Percentiles rank a stretch among this genome's conserved stretches.
Evolutionary conservation across 2,329 filamentous ascomycete genomes (phyloP).

Genomic region (Monilinia fructicola): DNA sequence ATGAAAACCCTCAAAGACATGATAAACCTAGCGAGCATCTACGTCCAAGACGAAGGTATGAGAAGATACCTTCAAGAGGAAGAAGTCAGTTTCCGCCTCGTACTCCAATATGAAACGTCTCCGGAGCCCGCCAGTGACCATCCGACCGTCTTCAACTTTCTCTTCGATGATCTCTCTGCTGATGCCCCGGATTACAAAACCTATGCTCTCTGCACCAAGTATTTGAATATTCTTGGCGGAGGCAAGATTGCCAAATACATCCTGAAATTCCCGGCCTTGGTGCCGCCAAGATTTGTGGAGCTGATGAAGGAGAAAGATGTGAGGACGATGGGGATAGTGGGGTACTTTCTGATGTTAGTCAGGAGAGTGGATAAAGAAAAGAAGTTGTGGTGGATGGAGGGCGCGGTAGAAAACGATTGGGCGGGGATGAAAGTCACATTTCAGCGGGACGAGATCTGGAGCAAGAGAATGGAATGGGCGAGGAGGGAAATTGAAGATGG

Average conservation of each 20-base stretch:
- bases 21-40: not conserved
- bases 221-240: not conserved
- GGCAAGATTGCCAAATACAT: not conserved
- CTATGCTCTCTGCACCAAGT: not conserved
- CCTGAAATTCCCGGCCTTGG: slow-evolving; percentile 8
- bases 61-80: slow-evolving; percentile 4
- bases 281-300: not conserved
- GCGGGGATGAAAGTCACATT: not conserved
- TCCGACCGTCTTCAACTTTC: slow-evolving; percentile 5
- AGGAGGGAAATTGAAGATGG: slow-evolving; percentile 11
- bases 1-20: slow-evolving; percentile 9
- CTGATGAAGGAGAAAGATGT: slow-evolving; percentile 9
- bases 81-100: not conserved
- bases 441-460: slow-evolving; percentile 1
- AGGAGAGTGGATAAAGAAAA: not conserved
- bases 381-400: slow-evolving; percentile 15
- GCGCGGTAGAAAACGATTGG: slow-evolving; percentile 6
- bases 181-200: not conserved
- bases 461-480: slow-evolving; percentile 8
- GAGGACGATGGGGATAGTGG: slow-evolving; percentile 3
- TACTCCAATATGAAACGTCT: not conserved
- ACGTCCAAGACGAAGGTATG: not conserved
- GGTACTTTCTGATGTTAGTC: slow-evolving; percentile 20
- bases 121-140: not conserved
- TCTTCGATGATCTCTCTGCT: not conserved